Evolutionary conservation across 1,284 basidiomycete genomes (phyloP).

Genomic region (Leccinum griseonigrum): DNA sequence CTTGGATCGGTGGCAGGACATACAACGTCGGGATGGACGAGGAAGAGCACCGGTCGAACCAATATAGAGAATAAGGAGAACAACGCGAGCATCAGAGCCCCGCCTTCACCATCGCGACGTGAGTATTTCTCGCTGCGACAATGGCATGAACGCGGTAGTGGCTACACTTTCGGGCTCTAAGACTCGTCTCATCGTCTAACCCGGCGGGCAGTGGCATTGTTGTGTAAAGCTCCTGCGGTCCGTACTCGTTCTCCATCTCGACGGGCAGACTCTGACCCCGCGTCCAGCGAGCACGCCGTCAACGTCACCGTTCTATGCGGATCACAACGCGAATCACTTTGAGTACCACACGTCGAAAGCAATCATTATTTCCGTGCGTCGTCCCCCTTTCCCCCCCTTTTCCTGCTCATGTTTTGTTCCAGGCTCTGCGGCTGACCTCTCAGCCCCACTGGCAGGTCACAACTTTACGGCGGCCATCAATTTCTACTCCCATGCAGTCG

Average conservation of each 20-base stretch:
- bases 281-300: conserved; percentile 16
- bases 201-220: conserved; percentile 19
- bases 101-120: conserved; percentile 47
- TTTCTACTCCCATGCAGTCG: conserved; percentile 77
- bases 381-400: neutral
- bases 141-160: conserved; percentile 11
- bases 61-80: conserved; percentile 57
- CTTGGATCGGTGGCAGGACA: conserved; percentile 56
- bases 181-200: neutral
- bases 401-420: neutral
- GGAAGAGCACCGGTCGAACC: conserved; percentile 48
- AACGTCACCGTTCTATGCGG: neutral
- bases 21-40: conserved; percentile 57
- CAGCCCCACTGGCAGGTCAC: conserved; percentile 38
- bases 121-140: conserved; percentile 27
- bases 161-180: neutral
- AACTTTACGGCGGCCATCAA: conserved; percentile 64
- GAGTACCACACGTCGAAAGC: conserved; percentile 24
- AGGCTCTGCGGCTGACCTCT: neutral
- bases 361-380: conserved; percentile 20
- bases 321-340: conserved; percentile 2
- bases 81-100: conserved; percentile 9
- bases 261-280: neutral
- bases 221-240: conserved; percentile 17
- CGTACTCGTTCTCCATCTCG: neutral